These are phyloP conservation scores for Hibiscus trionum DNA, from an alignment of 345 rosid species.

Conservation along the genomic window DNA sequence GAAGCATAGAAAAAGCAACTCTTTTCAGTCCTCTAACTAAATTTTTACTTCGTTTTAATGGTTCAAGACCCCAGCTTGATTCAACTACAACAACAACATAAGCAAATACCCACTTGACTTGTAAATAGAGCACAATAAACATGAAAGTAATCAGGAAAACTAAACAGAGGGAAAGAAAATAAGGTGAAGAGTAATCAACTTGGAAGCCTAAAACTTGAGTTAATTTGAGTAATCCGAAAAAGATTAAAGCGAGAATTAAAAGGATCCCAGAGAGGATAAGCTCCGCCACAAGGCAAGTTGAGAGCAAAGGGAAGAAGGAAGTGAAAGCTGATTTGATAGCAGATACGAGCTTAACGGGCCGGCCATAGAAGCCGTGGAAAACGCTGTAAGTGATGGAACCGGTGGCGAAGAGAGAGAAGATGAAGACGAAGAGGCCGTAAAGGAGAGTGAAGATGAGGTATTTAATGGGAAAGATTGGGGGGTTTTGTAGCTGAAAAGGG, in stretches of 20 bases:
- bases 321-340: slow-evolving; percentile 51
- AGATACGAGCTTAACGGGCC: slow-evolving; percentile 68
- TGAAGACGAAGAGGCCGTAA: slow-evolving; percentile 25
- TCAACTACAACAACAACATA: slow-evolving; percentile 59
- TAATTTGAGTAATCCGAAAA: slow-evolving; percentile 16
- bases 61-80: slow-evolving; percentile 52
- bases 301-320: slow-evolving; percentile 48
- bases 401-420: slow-evolving; percentile 37
- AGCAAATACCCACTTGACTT: slow-evolving; percentile 45
- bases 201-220: slow-evolving; percentile 23
- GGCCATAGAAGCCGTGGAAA: slow-evolving; percentile 70
- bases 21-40: slow-evolving; percentile 44
- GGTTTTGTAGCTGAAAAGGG: slow-evolving; percentile 6
- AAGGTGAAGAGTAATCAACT: slow-evolving; percentile 31
- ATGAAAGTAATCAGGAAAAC: slow-evolving; percentile 12
- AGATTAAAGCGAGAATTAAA: slow-evolving; percentile 17
- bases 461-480: not conserved
- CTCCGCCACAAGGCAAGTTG: slow-evolving; percentile 23
- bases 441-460: slow-evolving; percentile 20
- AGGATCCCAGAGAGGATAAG: slow-evolving; percentile 26
- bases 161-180: slow-evolving; percentile 13
- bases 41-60: slow-evolving; percentile 51
- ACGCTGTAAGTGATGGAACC: slow-evolving; percentile 67
- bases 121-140: slow-evolving; percentile 25
- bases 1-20: slow-evolving; percentile 28